Percentiles rank a stretch among this genome's conserved stretches.
These are phyloP conservation scores for Tolypocladium ophioglossoides DNA, from an alignment of 2,329 filamentous ascomycete species.

Conservation along the genomic window DNA sequence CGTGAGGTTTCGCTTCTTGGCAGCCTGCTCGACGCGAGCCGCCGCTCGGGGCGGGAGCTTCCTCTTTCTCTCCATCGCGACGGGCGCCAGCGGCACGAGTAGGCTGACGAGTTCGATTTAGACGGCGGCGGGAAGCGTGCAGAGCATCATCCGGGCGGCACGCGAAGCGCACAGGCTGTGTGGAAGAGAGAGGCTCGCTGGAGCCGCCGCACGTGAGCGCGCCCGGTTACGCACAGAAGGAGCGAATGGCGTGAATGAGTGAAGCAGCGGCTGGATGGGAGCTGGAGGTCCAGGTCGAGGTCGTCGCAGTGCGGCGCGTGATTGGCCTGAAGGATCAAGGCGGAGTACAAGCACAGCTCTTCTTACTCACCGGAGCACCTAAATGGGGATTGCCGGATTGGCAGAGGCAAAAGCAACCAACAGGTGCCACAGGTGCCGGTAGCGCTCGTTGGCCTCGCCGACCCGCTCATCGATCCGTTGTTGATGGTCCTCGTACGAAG, in stretches of 20 bases:
- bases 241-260: not conserved
- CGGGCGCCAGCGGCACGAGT: slow-evolving; percentile 2
- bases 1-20: slow-evolving; percentile 49
- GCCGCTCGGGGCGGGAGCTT: slow-evolving; percentile 53
- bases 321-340: slow-evolving; percentile 3
- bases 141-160: slow-evolving; percentile 21
- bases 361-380: not conserved
- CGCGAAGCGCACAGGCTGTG: slow-evolving; percentile 7
- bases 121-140: not conserved
- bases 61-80: slow-evolving; percentile 52
- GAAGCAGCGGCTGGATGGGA: not conserved
- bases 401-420: not conserved
- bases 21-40: slow-evolving; percentile 46
- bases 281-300: not conserved
- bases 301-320: slow-evolving; percentile 3
- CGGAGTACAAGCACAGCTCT: not conserved
- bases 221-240: not conserved
- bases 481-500: not conserved
- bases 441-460: not conserved
- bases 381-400: not conserved
- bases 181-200: slow-evolving; percentile 1
- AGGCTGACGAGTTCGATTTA: not conserved
- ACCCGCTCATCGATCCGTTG: not conserved
- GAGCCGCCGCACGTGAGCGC: not conserved
- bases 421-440: not conserved